Percentiles rank a stretch among this genome's conserved stretches.
phyloP scores from a whole-genome alignment of 2,329 filamentous ascomycete species.

The Ciborinia camelliae region DNA sequence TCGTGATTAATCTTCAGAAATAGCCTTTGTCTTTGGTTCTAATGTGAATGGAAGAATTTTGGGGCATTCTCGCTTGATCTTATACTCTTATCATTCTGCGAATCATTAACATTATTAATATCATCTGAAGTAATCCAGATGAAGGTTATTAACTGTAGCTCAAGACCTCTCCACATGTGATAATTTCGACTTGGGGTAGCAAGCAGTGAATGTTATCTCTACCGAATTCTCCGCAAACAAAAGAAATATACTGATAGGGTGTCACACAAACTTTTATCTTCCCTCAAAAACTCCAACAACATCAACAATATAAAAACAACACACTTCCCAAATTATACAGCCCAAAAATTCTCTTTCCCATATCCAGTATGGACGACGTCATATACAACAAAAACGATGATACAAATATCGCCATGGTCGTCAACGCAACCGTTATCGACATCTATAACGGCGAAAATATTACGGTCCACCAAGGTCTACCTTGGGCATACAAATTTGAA shows the following conservation, averaged over 20 bases:
- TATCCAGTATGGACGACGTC: not conserved
- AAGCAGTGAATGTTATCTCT: not conserved
- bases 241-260: not conserved
- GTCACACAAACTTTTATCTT: not conserved
- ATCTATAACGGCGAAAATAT: conserved; percentile 8
- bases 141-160: not conserved
- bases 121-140: not conserved
- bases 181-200: not conserved
- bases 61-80: not conserved
- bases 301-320: too few species aligned
- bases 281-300: not conserved
- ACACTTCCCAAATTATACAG: not conserved
- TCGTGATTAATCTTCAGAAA: not conserved
- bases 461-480: not conserved
- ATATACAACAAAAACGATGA: conserved; percentile 13
- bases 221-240: not conserved
- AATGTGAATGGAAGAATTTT: not conserved
- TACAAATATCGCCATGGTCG: conserved; percentile 7
- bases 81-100: not conserved
- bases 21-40: not conserved
- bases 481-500: conserved; percentile 7
- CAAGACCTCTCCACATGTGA: not conserved
- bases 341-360: not conserved
- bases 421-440: conserved; percentile 14
- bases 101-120: not conserved